These are phyloP conservation scores for Aphanoascus verrucosus DNA, from an alignment of 2,329 filamentous ascomycete genomes.

Conservation along the genomic window DNA sequence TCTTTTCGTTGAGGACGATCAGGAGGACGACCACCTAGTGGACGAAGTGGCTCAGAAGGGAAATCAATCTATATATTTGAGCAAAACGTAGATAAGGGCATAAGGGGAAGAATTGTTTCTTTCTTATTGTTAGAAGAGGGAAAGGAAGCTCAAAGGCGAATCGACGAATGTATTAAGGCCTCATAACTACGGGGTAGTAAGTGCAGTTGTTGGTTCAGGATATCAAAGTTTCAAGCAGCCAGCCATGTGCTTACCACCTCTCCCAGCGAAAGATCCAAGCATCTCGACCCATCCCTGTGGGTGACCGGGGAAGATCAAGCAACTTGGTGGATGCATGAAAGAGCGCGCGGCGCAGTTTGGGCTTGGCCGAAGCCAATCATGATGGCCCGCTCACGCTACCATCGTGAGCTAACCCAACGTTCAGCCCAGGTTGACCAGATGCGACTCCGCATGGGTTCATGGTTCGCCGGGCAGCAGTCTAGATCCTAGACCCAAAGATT, in stretches of 20 bases:
- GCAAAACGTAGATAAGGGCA: too few relatives aligned
- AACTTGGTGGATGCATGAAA: slow-evolving; percentile 1
- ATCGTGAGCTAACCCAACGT: neutral
- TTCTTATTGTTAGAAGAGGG: too few relatives aligned
- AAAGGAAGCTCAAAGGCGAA: too few relatives aligned
- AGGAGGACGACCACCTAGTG: too few relatives aligned
- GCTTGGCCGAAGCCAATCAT: neutral
- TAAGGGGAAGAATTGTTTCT: too few relatives aligned
- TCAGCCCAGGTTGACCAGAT: slow-evolving; percentile 3
- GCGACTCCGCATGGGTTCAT: neutral
- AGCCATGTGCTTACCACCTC: neutral
- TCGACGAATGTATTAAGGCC: too few relatives aligned
- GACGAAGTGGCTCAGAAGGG: too few relatives aligned
- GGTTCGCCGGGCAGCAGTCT: neutral
- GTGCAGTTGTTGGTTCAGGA: neutral
- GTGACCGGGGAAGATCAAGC: neutral
- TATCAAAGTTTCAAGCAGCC: slow-evolving; percentile 4
- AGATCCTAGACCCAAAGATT: neutral
- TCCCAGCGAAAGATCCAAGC: neutral
- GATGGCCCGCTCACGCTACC: neutral
- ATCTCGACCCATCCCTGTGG: neutral
- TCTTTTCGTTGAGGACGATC: too few relatives aligned
- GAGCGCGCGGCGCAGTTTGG: neutral
- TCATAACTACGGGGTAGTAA: neutral
- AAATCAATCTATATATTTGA: too few relatives aligned